phyloP scores from a whole-genome alignment of 805 yeast genomes.

The Cyberlindnera lachancei region DNA sequence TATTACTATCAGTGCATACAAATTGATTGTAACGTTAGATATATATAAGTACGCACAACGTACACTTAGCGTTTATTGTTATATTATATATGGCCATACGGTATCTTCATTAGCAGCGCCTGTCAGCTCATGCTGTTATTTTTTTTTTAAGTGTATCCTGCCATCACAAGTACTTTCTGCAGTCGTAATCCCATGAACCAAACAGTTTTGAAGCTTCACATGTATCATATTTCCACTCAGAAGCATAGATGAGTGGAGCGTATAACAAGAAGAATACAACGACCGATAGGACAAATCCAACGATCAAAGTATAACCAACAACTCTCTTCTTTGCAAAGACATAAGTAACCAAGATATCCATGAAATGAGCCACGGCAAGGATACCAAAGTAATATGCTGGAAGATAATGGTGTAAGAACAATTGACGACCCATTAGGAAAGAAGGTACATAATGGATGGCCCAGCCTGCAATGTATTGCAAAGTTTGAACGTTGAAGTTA shows the following conservation, averaged over 20 bases:
- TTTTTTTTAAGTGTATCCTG: neutral
- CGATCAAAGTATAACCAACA: conserved; percentile 38
- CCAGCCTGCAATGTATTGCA: conserved; percentile 66
- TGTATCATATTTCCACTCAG: conserved; percentile 64
- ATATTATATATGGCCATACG: too few relatives aligned
- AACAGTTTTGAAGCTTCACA: conserved; percentile 59
- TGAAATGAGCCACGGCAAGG: conserved; percentile 63
- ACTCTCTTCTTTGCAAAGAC: conserved; percentile 33
- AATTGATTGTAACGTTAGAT: too few relatives aligned
- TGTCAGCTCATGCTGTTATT: too few relatives aligned
- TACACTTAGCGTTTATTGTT: too few relatives aligned
- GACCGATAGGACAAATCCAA: conserved; percentile 40
- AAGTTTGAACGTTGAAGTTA: conserved; percentile 57
- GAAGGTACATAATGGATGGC: conserved; percentile 65
- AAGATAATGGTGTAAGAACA: conserved; percentile 88
- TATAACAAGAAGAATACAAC: conserved; percentile 50
- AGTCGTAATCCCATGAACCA: conserved; percentile 82
- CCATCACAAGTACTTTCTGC: conserved; percentile 37
- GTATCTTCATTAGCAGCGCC: too few relatives aligned
- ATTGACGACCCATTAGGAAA: conserved; percentile 84
- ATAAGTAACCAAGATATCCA: conserved; percentile 45
- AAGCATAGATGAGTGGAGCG: conserved; percentile 72
- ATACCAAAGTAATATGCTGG: conserved; percentile 89
- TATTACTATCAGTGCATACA: too few relatives aligned
- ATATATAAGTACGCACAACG: too few relatives aligned